Percentiles rank a stretch among this genome's conserved stretches.
Evolutionary conservation across 2,329 filamentous ascomycete genomes (phyloP).

Genomic region (Paecilomyces sp.): DNA sequence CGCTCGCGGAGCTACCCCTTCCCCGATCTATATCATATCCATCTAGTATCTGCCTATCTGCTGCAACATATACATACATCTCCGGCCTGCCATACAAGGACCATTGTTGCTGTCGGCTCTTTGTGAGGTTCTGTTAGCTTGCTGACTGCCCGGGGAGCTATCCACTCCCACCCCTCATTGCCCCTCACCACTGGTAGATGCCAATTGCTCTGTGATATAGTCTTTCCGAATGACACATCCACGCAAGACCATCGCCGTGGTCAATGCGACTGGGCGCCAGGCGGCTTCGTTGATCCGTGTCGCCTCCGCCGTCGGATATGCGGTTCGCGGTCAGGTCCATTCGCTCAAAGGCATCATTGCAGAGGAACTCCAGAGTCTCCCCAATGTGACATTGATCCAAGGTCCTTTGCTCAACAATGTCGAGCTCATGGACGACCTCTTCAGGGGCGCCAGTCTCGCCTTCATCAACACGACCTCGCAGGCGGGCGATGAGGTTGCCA

Average conservation of each 20-base stretch:
- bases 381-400: conserved; percentile 70
- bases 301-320: conserved; percentile 86
- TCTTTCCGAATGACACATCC: conserved; percentile 32
- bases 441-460: conserved; percentile 75
- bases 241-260: conserved; percentile 80
- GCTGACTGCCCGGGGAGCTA: background rate
- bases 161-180: conserved; percentile 1
- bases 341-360: conserved; percentile 83
- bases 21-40: background rate
- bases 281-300: conserved; percentile 92
- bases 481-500: conserved; percentile 77
- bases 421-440: conserved; percentile 67
- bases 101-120: background rate
- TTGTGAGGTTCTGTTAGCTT: background rate
- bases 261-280: conserved; percentile 94
- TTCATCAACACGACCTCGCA: conserved; percentile 99
- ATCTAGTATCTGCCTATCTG: background rate
- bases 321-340: conserved; percentile 84
- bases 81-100: background rate
- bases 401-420: conserved; percentile 63
- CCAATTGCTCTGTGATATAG: background rate
- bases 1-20: background rate
- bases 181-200: conserved; percentile 2
- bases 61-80: background rate
- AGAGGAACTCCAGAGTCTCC: conserved; percentile 72